Percentiles rank a stretch among this genome's conserved stretches.
Evolutionary conservation across 768 basidiomycete species (phyloP).

Genomic region (Obba rivulosa): DNA sequence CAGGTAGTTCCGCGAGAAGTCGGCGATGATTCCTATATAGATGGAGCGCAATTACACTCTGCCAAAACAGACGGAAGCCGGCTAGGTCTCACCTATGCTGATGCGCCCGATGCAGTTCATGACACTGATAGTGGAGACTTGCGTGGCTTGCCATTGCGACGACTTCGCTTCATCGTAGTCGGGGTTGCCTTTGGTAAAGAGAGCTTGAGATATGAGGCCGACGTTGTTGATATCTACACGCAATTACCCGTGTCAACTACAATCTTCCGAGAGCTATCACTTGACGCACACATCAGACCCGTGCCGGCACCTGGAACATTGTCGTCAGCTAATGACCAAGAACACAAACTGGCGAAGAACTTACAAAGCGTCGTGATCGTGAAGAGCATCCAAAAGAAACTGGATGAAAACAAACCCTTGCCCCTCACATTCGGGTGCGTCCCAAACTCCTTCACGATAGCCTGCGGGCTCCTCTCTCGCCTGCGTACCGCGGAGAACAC

Average conservation of each 20-base stretch:
- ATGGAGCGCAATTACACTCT: too few relatives aligned
- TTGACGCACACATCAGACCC: conserved; percentile 64
- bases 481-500: conserved; percentile 9
- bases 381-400: conserved; percentile 65
- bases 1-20: conserved; percentile 52
- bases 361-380: conserved; percentile 49
- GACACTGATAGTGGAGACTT: conserved; percentile 79
- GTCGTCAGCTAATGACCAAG: neutral
- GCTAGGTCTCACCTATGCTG: conserved; percentile 65
- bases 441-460: conserved; percentile 18
- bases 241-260: conserved; percentile 1
- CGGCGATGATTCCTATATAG: conserved; percentile 58
- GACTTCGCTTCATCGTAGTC: conserved; percentile 65
- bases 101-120: conserved; percentile 80
- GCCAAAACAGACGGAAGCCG: too few relatives aligned
- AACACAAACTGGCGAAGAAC: conserved; percentile 22
- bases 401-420: conserved; percentile 39
- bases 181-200: conserved; percentile 55
- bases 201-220: conserved; percentile 68
- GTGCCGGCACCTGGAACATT: conserved; percentile 55
- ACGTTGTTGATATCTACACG: conserved; percentile 76
- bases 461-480: conserved; percentile 5
- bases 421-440: conserved; percentile 49
- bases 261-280: neutral
- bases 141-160: conserved; percentile 72